Evolutionary conservation across 1,284 basidiomycete species (phyloP), one percentile per base, ranked within the genome.

Genomic region (Neonothopanus nambi): DNA sequence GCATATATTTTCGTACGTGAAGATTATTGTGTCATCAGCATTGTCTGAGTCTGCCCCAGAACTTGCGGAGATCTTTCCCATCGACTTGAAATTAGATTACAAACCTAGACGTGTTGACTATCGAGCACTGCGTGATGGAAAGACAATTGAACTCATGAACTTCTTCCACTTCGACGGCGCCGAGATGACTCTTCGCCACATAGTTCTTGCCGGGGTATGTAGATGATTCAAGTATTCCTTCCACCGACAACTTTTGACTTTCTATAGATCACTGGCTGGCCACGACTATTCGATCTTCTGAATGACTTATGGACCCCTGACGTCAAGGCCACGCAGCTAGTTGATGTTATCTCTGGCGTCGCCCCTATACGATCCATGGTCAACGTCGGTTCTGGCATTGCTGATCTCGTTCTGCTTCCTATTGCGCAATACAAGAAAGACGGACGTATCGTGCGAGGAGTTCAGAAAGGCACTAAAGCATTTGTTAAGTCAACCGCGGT

Each of bases 121-220:
- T 69, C 76, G 85, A 55, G 95, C 95, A n/a, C 75, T 98, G 46
- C 82, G 88, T 15, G 89, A 95, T 62, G 97, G 97, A 12, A 85
- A 82, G 67, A 95, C 94, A 0, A 96, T 97, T 57, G 97, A 99
- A 67, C 73, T 99, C 53, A 98, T 99, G 96, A 99, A 99, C 69
- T 98, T 99, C 68, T 99, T 99, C 86, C 95, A 98, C 70, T 99
- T 99, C 63, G 96, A 99, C 63, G 96, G 93, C 0, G 91, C 96
- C 2, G 96, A 98, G 70, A 98, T 99, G 93, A 96, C 94, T 0
- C 72, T 99, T 48, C 81, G 96, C 48, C 95, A 97, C 65, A 87
- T 98, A 56, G 95, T 92, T 13, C 68, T 98, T 21, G 85, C 89
- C 49, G 97, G 96, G 15, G 93, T 95, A 70, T 65, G 91, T 78